A percentile compares a stretch with the other conserved stretches of the same genome.
These are phyloP conservation scores for Exophiala sp. DNA, from an alignment of 2,329 filamentous ascomycete genomes.

Conservation along the genomic window DNA sequence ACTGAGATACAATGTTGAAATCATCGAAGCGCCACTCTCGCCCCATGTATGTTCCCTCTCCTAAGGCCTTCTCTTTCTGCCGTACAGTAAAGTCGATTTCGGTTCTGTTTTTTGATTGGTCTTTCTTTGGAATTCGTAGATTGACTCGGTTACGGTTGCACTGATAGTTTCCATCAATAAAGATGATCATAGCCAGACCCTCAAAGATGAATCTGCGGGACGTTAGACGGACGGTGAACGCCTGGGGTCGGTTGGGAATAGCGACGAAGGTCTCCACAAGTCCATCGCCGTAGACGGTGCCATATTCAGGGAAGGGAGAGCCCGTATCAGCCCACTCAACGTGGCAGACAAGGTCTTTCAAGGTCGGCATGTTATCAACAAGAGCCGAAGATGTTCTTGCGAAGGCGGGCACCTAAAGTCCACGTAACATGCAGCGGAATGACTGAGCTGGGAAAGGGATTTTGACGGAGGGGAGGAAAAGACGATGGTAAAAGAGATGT, in stretches of 20 bases:
- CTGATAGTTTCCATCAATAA: conserved; percentile 57
- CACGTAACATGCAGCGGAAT: not conserved
- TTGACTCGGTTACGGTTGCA: conserved; percentile 53
- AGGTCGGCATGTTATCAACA: conserved; percentile 46
- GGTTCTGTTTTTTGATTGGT: conserved; percentile 32
- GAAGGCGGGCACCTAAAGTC: not conserved
- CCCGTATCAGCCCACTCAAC: conserved; percentile 48
- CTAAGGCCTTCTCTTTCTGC: conserved; percentile 52
- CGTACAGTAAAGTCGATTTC: conserved; percentile 50
- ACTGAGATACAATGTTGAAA: conserved; percentile 38
- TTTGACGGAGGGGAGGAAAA: not conserved
- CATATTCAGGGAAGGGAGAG: conserved; percentile 48
- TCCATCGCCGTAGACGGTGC: conserved; percentile 50
- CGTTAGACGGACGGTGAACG: conserved; percentile 50
- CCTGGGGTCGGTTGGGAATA: conserved; percentile 40
- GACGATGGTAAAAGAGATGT: too few relatives aligned
- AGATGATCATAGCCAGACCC: conserved; percentile 54
- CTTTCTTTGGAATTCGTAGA: conserved; percentile 35
- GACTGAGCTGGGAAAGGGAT: not conserved
- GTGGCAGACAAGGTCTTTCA: conserved; percentile 52
- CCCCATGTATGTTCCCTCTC: conserved; percentile 47
- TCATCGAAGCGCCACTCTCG: conserved; percentile 53
- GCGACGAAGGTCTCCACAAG: conserved; percentile 51
- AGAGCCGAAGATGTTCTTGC: not conserved
- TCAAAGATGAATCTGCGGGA: conserved; percentile 51